Conservation (phyloP, 2,329 filamentous ascomycete genomes). For the Trichoderma koningiopsis region DNA sequence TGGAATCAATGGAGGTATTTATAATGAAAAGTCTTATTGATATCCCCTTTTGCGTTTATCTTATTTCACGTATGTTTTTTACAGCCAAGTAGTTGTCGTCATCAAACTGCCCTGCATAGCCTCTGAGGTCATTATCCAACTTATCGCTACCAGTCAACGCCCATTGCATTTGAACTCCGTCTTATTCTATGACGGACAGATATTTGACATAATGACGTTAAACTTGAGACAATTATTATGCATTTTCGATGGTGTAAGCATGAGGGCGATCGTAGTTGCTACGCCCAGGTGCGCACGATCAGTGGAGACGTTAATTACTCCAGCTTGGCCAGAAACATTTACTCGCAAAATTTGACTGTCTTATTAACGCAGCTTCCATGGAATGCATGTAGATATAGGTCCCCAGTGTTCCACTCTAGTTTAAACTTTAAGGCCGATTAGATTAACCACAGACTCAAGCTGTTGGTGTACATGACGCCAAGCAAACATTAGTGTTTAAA, state of each 20-base stretch:
- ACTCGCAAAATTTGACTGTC: neutral
- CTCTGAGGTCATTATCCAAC: neutral
- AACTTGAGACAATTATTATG: neutral
- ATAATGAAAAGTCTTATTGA: neutral
- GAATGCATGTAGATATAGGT: neutral
- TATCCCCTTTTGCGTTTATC: neutral
- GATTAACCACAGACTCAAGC: neutral
- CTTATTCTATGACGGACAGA: neutral
- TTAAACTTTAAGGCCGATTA: neutral
- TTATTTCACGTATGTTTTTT: neutral
- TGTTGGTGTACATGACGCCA: neutral
- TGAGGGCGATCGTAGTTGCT: neutral
- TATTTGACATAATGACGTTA: neutral
- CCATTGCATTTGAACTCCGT: too few relatives aligned
- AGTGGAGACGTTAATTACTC: neutral
- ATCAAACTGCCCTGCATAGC: neutral
- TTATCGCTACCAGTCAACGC: neutral
- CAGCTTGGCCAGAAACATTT: neutral
- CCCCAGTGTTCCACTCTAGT: neutral
- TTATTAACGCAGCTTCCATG: neutral
- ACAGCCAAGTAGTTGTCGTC: neutral
- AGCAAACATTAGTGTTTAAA: neutral
- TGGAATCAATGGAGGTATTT: slow-evolving; percentile 1
- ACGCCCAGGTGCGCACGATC: neutral
- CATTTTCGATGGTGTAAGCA: neutral